phyloP scores from a whole-genome alignment of 75 land plant species.

The Selaginella moellendorffii region DNA sequence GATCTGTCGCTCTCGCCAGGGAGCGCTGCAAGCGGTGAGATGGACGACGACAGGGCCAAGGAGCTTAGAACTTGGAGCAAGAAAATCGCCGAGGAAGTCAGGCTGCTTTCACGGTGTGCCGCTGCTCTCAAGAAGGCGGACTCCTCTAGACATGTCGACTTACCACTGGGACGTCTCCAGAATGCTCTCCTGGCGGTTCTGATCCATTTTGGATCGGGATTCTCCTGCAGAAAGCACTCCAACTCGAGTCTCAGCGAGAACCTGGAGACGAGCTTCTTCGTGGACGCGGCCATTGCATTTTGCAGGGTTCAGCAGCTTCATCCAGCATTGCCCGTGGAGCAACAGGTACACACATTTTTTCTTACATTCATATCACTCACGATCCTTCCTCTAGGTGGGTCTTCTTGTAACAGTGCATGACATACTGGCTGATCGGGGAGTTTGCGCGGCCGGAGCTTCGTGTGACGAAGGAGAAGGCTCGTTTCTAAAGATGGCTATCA shows the following conservation, averaged over 20 bases:
- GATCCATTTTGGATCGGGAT: slow-evolving; percentile 32
- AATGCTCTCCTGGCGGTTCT: slow-evolving; percentile 49
- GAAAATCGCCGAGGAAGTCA: slow-evolving; percentile 55
- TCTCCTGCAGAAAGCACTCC: slow-evolving; percentile 29
- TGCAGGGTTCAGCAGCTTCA: slow-evolving; percentile 82
- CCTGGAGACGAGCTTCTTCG: slow-evolving; percentile 36
- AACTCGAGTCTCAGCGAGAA: slow-evolving; percentile 29
- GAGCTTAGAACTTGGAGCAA: slow-evolving; percentile 21
- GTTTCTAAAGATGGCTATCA: slow-evolving; percentile 86
- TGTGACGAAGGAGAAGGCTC: slow-evolving; percentile 74
- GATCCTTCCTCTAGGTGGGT: slow-evolving; percentile 33
- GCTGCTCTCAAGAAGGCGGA: not conserved
- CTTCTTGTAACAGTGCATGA: slow-evolving; percentile 75
- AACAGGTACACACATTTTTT: slow-evolving; percentile 36
- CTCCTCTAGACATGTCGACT: not conserved
- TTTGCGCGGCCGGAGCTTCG: slow-evolving; percentile 78
- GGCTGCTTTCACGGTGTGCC: slow-evolving; percentile 42
- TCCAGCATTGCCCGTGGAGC: slow-evolving; percentile 34
- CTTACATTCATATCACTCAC: not conserved
- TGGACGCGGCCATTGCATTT: slow-evolving; percentile 71
- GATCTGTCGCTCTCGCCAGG: slow-evolving; percentile 10
- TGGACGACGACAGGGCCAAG: not conserved
- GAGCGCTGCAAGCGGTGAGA: not conserved
- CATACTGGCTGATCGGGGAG: slow-evolving; percentile 83
- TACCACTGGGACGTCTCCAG: slow-evolving; percentile 43